Conservation (phyloP, 495 filamentous ascomycete genomes). For the Neurospora sp. region DNA sequence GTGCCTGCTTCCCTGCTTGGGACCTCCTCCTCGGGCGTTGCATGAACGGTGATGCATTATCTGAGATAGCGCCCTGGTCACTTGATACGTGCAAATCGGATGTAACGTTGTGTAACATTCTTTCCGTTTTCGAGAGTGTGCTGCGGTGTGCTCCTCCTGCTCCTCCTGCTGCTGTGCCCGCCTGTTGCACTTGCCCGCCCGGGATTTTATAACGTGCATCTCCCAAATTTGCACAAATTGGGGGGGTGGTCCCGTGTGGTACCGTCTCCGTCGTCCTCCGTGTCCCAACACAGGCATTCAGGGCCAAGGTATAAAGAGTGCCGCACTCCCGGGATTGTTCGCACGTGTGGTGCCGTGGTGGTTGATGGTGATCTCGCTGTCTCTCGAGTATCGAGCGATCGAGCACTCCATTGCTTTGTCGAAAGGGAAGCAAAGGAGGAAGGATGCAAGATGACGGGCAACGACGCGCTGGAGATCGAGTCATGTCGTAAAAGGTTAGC, state of each 20-base stretch:
- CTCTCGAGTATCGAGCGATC: background rate
- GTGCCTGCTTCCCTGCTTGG: background rate
- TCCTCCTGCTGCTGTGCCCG: background rate
- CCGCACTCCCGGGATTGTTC: background rate
- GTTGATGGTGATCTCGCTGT: background rate
- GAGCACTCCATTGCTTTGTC: background rate
- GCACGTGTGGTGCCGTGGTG: background rate
- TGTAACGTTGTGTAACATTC: background rate
- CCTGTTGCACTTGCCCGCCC: background rate
- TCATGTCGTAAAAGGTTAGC: background rate
- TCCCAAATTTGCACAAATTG: background rate
- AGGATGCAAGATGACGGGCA: background rate
- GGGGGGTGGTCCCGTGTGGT: background rate
- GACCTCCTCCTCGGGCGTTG: background rate
- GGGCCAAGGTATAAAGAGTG: background rate
- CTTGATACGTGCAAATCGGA: background rate
- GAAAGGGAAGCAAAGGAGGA: background rate
- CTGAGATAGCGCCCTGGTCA: background rate
- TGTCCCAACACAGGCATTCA: background rate
- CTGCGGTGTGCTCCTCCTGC: background rate
- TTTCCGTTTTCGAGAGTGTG: background rate
- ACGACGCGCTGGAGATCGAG: background rate
- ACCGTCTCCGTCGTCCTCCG: background rate
- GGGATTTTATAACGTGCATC: background rate
- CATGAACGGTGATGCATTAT: background rate